Evolutionary conservation across 495 filamentous ascomycete genomes (phyloP).

Genomic region (Lasiosphaeria ovina): DNA sequence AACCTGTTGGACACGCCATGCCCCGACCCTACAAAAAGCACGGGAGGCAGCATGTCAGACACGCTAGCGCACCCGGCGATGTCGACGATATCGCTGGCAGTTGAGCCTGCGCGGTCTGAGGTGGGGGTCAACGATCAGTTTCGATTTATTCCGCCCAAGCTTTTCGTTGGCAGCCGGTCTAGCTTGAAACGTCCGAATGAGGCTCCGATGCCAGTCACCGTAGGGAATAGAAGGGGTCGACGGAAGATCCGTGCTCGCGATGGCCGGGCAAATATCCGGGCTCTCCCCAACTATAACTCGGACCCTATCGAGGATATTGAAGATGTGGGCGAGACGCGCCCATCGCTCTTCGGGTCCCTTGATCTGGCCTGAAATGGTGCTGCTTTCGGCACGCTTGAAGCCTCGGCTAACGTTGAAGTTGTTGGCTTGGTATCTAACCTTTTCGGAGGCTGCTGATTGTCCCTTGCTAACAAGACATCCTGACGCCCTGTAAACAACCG

Average conservation of each 20-base stretch:
- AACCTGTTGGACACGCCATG: neutral
- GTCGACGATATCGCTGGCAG: conserved; percentile 22
- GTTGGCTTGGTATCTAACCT: too few species aligned
- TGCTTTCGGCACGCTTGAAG: neutral
- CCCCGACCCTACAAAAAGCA: neutral
- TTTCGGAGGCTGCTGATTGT: too few species aligned
- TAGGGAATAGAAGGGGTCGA: conserved; percentile 26
- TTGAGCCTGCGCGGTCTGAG: conserved; percentile 28
- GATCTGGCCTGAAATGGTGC: conserved; percentile 13
- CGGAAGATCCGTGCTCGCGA: conserved; percentile 32
- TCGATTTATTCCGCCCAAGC: conserved; percentile 39
- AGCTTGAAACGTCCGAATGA: conserved; percentile 1
- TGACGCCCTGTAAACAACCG: too few species aligned
- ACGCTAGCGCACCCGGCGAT: conserved; percentile 3
- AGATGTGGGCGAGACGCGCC: conserved; percentile 17
- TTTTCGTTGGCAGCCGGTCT: conserved; percentile 40
- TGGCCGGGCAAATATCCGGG: conserved; percentile 42
- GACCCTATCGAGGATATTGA: conserved; percentile 49
- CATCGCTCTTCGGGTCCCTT: conserved; percentile 22
- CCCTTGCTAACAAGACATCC: too few species aligned
- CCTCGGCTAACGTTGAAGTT: too few species aligned
- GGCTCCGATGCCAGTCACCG: conserved; percentile 4
- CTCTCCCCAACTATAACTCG: conserved; percentile 40
- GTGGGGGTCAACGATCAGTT: conserved; percentile 23
- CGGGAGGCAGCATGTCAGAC: conserved; percentile 11